Base-by-base conservation (phyloP, 73 alveolate species). In the Urostyla sp. region DNA sequence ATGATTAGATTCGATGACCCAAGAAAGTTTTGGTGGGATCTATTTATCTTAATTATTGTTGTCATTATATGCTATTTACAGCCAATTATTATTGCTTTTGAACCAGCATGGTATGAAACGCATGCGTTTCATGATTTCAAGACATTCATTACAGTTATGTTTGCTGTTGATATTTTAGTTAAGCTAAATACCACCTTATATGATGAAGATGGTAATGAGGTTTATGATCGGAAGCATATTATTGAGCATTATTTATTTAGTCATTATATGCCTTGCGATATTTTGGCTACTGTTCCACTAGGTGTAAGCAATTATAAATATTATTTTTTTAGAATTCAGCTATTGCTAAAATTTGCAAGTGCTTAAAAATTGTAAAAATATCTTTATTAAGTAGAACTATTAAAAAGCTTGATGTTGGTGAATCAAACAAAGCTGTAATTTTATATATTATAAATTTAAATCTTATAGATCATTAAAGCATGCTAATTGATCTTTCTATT, bases 191-290 rank as follows among this genome's bases (percentile, higher is more conserved):
- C 91, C 20, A 72, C 91, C 30, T 36, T 40, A 13, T 43, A 40
- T 59, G 75, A 52, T 34, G 38, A 67, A 35, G 75, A 72, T 11
- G 91, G 91, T n/a, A 81, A 82, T 27, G 91, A 82, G 45, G 59
- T 82, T 20, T 82, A 24, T 44, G 80, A 82, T 55, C 21, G 78
- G 18, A 73, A 82, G 53, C 54, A 73, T 18, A 53, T 82, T 5
- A 80, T 81, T 27, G 54, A 48, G 43, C 48, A 82, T n/a, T 82
- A 82, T 74, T 37, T 82, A 13, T n/a, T n/a, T n/a, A n/a, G n/a
- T n/a, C n/a, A n/a, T n/a, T n/a, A n/a, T n/a, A n/a, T n/a, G n/a
- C n/a, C n/a, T n/a, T n/a, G n/a, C n/a, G n/a, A n/a, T n/a, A n/a
- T n/a, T n/a, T n/a, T n/a, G n/a, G n/a, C n/a, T n/a, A n/a, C n/a